Percentiles rank a stretch among this genome's conserved stretches.
phyloP scores from a whole-genome alignment of 2,329 filamentous ascomycete genomes.

The Chaetoscypha palmicola region DNA sequence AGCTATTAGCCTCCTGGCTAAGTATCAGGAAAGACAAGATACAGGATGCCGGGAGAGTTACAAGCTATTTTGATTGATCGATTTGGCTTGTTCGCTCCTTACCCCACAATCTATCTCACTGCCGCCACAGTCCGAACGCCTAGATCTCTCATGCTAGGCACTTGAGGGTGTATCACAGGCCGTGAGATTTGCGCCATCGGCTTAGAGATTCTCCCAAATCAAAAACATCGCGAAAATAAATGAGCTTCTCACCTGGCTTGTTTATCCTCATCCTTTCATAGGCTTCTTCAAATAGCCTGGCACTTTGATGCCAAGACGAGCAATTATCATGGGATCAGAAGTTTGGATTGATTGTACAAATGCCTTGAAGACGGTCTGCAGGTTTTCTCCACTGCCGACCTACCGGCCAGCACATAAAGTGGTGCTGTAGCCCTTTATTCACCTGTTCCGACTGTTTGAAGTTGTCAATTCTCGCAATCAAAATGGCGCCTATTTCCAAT shows the following conservation, averaged over 20 bases:
- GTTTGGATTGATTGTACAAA: neutral
- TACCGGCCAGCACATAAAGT: constrained; percentile 1
- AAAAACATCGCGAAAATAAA: constrained; percentile 8
- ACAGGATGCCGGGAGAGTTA: neutral
- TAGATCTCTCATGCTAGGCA: neutral
- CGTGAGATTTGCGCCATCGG: neutral
- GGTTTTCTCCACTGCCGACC: neutral
- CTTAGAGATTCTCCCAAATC: neutral
- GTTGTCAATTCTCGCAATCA: neutral
- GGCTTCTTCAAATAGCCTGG: constrained; percentile 6
- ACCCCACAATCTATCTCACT: constrained; percentile 5
- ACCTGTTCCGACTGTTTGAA: too few relatives aligned
- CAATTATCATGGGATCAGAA: constrained; percentile 8
- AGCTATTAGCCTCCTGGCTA: constrained; percentile 1
- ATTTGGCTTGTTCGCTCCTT: neutral
- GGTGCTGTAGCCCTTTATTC: too few relatives aligned
- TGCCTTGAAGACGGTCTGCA: neutral
- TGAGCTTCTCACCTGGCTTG: constrained; percentile 1
- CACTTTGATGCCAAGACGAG: neutral
- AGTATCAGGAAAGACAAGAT: neutral
- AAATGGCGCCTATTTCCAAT: constrained; percentile 7
- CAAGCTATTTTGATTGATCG: neutral
- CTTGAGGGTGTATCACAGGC: neutral
- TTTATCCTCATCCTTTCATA: constrained; percentile 2
- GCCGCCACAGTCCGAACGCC: constrained; percentile 1